phyloP scores from a whole-genome alignment of 2,329 filamentous ascomycete genomes.

The Endocalyx cinctus region DNA sequence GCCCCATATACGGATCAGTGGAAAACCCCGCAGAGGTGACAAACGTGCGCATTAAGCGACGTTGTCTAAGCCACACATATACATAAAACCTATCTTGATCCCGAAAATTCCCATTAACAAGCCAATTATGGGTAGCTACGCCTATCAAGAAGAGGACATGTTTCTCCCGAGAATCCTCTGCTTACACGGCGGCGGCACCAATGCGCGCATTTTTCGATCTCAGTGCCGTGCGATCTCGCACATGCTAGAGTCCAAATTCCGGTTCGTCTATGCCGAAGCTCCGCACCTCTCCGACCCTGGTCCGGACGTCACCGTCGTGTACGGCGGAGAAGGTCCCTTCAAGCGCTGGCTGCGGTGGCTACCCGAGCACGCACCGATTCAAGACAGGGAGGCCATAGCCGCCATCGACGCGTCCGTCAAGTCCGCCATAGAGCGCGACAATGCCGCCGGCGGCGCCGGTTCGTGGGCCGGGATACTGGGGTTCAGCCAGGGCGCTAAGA shows the following conservation, averaged over 20 bases:
- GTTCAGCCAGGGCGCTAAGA: constrained; percentile 63
- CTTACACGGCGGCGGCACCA: constrained; percentile 76
- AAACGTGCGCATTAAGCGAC: too few species aligned
- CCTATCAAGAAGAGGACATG: too few species aligned
- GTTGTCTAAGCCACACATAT: too few species aligned
- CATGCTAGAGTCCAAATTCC: constrained; percentile 52
- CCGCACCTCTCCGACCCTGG: constrained; percentile 61
- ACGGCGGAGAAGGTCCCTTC: constrained; percentile 63
- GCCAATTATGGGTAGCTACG: too few species aligned
- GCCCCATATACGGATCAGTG: too few species aligned
- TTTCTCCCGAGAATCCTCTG: constrained; percentile 70
- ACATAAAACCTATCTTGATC: too few species aligned
- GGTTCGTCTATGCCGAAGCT: constrained; percentile 68
- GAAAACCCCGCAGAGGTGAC: too few species aligned
- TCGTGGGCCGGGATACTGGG: constrained; percentile 58
- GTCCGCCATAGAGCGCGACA: constrained; percentile 44
- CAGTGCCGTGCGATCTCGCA: constrained; percentile 56
- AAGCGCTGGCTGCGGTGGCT: constrained; percentile 58
- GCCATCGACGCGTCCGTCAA: neutral
- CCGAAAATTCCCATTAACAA: too few species aligned
- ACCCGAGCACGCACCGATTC: constrained; percentile 47
- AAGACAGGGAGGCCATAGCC: constrained; percentile 29
- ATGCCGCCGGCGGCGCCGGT: constrained; percentile 45
- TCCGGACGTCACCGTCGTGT: constrained; percentile 59
- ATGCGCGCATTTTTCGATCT: constrained; percentile 61